phyloP scores from a whole-genome alignment of 805 yeast species.

The Kregervanrija delftensis region DNA sequence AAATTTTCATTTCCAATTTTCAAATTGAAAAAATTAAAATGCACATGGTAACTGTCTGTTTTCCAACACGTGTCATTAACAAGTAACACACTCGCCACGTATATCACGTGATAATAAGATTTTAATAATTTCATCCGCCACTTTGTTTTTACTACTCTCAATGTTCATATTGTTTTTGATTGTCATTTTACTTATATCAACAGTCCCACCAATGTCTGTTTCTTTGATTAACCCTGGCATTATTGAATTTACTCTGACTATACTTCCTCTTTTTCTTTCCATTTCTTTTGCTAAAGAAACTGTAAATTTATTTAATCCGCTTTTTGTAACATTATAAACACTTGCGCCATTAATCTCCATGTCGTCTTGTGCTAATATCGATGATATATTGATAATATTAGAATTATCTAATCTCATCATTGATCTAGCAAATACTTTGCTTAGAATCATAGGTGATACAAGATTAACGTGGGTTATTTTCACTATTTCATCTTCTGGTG shows the following conservation, averaged over 20 bases:
- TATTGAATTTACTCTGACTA: slow-evolving; percentile 56
- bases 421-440: slow-evolving; percentile 43
- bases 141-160: slow-evolving; percentile 1
- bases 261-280: slow-evolving; percentile 27
- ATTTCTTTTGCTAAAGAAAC: slow-evolving; percentile 54
- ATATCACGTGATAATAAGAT: too few relatives aligned
- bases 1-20: too few relatives aligned
- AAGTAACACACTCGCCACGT: too few relatives aligned
- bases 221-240: slow-evolving; percentile 61
- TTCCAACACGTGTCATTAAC: too few relatives aligned
- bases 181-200: slow-evolving; percentile 5
- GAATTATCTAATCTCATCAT: slow-evolving; percentile 35
- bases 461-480: slow-evolving; percentile 50
- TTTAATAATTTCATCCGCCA: slow-evolving; percentile 6
- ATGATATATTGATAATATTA: slow-evolving; percentile 56
- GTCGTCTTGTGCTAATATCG: slow-evolving; percentile 44
- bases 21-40: too few relatives aligned
- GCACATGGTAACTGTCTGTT: too few relatives aligned
- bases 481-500: slow-evolving; percentile 35
- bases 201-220: slow-evolving; percentile 56
- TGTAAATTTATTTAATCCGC: slow-evolving; percentile 62
- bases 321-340: slow-evolving; percentile 65
- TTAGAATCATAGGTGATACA: slow-evolving; percentile 51
- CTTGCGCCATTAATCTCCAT: slow-evolving; percentile 39
- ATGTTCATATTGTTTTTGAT: too few relatives aligned